These are phyloP conservation scores for Kazachstania africana DNA, from an alignment of 805 yeast species.

Conservation along the genomic window DNA sequence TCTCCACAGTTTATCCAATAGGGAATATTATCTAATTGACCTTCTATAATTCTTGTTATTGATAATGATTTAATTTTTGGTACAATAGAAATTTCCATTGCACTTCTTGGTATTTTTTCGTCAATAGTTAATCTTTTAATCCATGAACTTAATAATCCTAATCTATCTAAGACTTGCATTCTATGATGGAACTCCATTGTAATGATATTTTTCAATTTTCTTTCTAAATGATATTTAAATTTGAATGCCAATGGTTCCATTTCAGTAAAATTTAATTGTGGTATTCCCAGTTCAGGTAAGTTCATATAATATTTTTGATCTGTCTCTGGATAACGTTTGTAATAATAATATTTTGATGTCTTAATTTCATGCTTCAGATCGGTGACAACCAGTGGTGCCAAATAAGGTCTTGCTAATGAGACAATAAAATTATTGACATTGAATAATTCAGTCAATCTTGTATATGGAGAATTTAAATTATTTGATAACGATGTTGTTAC, in stretches of 20 bases:
- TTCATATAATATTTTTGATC: constrained; percentile 11
- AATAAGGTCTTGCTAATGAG: constrained; percentile 84
- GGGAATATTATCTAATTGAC: constrained; percentile 66
- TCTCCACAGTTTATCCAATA: constrained; percentile 91
- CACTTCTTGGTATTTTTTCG: constrained; percentile 70
- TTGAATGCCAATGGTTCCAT: constrained; percentile 28
- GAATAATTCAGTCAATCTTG: constrained; percentile 80
- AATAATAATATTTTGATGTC: constrained; percentile 28
- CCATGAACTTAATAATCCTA: constrained; percentile 61
- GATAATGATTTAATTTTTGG: constrained; percentile 70
- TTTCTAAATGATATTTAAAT: constrained; percentile 25
- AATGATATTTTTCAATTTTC: constrained; percentile 40
- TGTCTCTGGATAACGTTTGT: constrained; percentile 30
- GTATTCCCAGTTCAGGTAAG: constrained; percentile 13
- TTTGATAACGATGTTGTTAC: constrained; percentile 10
- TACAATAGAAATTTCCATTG: constrained; percentile 80
- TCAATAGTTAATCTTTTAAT: constrained; percentile 73
- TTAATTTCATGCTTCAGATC: constrained; percentile 63
- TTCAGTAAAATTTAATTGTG: constrained; percentile 24
- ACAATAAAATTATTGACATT: constrained; percentile 90
- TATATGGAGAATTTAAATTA: constrained; percentile 59
- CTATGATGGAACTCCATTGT: constrained; percentile 80
- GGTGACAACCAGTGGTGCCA: constrained; percentile 79
- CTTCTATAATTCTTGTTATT: constrained; percentile 68
- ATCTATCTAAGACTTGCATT: constrained; percentile 62